Percentiles rank a stretch among this genome's conserved stretches.
Conservation (phyloP, 768 basidiomycete genomes). For the Pholiota molesta region DNA sequence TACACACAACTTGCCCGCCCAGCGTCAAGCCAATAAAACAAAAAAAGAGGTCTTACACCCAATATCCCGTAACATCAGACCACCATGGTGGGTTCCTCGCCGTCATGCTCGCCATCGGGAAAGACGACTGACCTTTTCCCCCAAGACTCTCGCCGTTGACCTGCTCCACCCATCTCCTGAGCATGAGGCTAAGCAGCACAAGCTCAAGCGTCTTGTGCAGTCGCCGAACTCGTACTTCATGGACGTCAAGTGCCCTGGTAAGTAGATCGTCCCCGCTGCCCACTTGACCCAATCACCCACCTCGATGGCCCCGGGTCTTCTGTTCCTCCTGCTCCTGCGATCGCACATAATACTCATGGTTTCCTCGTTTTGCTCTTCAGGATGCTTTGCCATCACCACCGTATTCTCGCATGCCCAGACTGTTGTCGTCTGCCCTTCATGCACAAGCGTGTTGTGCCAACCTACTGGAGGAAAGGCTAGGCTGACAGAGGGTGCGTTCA, state of each 20-base stretch:
- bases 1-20: constrained; percentile 43
- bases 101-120: constrained; percentile 1
- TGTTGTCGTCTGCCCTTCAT: constrained; percentile 91
- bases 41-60: constrained; percentile 31
- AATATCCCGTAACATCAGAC: constrained; percentile 21
- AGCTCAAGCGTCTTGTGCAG: constrained; percentile 99
- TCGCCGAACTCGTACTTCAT: constrained; percentile 99
- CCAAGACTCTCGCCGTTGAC: constrained; percentile 93
- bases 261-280: constrained; percentile 28
- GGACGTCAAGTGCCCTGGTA: constrained; percentile 99
- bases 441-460: constrained; percentile 95
- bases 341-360: constrained; percentile 17
- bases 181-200: constrained; percentile 89
- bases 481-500: constrained; percentile 88
- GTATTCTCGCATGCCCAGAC: constrained; percentile 99
- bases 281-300: neutral
- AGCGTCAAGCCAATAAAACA: constrained; percentile 34
- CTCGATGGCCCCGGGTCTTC: constrained; percentile 4
- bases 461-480: constrained; percentile 98
- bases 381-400: constrained; percentile 93
- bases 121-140: constrained; percentile 4
- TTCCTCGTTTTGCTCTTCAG: constrained; percentile 39
- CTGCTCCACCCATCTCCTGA: constrained; percentile 95
- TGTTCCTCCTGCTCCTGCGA: constrained; percentile 10
- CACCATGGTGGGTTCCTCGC: constrained; percentile 34